phyloP scores from a whole-genome alignment of 2,329 filamentous ascomycete species.

The Cladosporium austrohemisphaericum region DNA sequence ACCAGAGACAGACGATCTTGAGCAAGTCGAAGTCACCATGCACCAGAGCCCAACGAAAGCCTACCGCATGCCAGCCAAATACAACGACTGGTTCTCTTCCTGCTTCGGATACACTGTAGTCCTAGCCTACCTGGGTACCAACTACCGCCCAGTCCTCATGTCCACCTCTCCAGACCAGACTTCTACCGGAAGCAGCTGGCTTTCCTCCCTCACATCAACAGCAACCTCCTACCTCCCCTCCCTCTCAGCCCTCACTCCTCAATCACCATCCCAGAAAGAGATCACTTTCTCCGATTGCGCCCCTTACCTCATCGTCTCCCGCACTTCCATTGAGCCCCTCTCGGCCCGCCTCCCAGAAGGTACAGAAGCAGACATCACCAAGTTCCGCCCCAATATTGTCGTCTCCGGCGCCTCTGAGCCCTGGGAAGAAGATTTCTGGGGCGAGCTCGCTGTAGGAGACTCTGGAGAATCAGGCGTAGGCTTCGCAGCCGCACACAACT shows the following conservation, averaged over 20 bases:
- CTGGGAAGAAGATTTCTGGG: constrained; percentile 49
- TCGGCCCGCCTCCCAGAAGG: constrained; percentile 40
- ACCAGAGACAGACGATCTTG: constrained; percentile 36
- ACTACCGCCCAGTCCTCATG: constrained; percentile 41
- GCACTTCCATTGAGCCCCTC: constrained; percentile 66
- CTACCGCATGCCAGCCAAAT: constrained; percentile 41
- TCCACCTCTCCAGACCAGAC: constrained; percentile 24
- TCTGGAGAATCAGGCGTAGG: background rate
- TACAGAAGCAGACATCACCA: constrained; percentile 42
- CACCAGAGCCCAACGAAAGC: constrained; percentile 41
- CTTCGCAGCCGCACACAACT: constrained; percentile 38
- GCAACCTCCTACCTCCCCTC: constrained; percentile 22
- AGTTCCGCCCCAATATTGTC: constrained; percentile 47
- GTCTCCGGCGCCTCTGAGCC: constrained; percentile 37
- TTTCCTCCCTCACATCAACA: constrained; percentile 16
- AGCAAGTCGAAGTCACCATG: constrained; percentile 40
- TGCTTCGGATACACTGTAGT: constrained; percentile 44
- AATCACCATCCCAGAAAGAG: constrained; percentile 6
- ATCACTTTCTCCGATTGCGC: constrained; percentile 73
- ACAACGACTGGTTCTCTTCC: constrained; percentile 42
- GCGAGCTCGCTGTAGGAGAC: constrained; percentile 18
- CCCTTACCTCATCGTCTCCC: constrained; percentile 68
- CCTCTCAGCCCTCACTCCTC: constrained; percentile 15
- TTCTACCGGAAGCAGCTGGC: no score
- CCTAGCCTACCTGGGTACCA: constrained; percentile 42